These are phyloP conservation scores for Artemisia tridentata DNA, from an alignment of 129 eudicot genomes.

Conservation along the genomic window DNA sequence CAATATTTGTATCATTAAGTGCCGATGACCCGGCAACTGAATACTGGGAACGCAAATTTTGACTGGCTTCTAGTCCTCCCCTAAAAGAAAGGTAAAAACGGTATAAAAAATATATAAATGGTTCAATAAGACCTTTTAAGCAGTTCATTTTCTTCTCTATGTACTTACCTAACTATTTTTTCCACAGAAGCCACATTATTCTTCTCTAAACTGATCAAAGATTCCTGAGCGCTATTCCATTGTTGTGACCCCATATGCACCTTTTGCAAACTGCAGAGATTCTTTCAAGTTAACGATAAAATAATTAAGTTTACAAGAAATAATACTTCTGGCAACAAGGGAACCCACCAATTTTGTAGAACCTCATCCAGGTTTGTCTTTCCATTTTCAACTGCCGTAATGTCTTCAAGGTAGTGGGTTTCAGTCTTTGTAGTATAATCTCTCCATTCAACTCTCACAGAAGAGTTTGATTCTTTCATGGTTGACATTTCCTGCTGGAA, in stretches of 20 bases:
- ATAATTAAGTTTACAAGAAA: too few relatives aligned
- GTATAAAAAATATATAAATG: too few relatives aligned
- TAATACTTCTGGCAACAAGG: too few relatives aligned
- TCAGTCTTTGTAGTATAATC: constrained; percentile 61
- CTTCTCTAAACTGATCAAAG: constrained; percentile 75
- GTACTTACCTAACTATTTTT: constrained; percentile 63
- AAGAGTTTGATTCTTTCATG: constrained; percentile 68
- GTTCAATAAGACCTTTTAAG: too few relatives aligned
- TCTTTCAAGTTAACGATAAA: neutral
- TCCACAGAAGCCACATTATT: constrained; percentile 78
- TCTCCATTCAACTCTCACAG: constrained; percentile 64
- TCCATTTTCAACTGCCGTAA: constrained; percentile 75
- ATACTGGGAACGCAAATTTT: constrained; percentile 55
- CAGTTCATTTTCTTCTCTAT: too few relatives aligned
- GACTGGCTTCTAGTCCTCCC: constrained; percentile 86
- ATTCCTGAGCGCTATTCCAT: constrained; percentile 87
- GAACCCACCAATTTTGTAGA: constrained; percentile 69
- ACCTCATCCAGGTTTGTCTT: constrained; percentile 68
- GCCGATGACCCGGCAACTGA: constrained; percentile 81
- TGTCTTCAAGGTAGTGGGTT: constrained; percentile 71
- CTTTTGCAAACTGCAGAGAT: constrained; percentile 60
- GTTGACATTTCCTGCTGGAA: constrained; percentile 83
- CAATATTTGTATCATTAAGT: constrained; percentile 60
- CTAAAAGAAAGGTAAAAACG: constrained; percentile 26
- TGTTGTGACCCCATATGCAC: constrained; percentile 80